A percentile compares a stretch with the other conserved stretches of the same genome.
Evolutionary conservation across 108 stramenopile genomes (phyloP).

Genomic region (Cyclotella distinguenda): DNA sequence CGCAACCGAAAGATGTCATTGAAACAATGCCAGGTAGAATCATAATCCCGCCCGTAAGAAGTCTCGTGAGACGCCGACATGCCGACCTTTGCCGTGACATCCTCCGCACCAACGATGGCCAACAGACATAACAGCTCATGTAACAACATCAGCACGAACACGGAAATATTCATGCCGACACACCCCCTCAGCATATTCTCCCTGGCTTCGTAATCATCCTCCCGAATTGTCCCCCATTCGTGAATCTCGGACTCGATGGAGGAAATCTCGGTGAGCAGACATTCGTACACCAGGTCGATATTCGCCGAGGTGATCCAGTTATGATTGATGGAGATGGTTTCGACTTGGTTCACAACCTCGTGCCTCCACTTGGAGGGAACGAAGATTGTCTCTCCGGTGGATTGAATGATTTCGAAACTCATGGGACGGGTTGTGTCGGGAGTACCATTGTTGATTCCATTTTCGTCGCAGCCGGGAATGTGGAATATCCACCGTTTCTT

Average conservation of each 20-base stretch:
- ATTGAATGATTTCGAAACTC: slow-evolving; percentile 56
- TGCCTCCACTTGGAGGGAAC: slow-evolving; percentile 85
- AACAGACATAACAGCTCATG: slow-evolving; percentile 13
- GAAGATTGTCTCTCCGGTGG: slow-evolving; percentile 74
- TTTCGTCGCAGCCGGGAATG: slow-evolving; percentile 12
- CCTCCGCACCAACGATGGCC: not conserved
- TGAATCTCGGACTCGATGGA: slow-evolving; percentile 61
- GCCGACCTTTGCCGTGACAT: not conserved
- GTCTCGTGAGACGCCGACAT: not conserved
- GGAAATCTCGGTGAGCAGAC: slow-evolving; percentile 53
- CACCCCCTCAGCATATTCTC: slow-evolving; percentile 85
- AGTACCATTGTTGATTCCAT: not conserved
- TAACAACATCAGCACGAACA: slow-evolving; percentile 37
- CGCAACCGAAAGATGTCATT: slow-evolving; percentile 18
- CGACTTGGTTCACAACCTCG: slow-evolving; percentile 74
- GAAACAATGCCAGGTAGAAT: not conserved
- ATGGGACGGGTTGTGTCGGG: not conserved
- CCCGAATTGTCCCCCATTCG: slow-evolving; percentile 45
- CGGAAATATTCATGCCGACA: slow-evolving; percentile 68
- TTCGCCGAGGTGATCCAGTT: slow-evolving; percentile 81
- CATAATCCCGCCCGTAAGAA: not conserved
- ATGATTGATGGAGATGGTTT: slow-evolving; percentile 86
- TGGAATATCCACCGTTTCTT: slow-evolving; percentile 83
- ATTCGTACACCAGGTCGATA: slow-evolving; percentile 55
- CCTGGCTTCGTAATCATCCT: slow-evolving; percentile 48